Conservation (phyloP, 345 rosid genomes). For the Eucalyptus camaldulensis region DNA sequence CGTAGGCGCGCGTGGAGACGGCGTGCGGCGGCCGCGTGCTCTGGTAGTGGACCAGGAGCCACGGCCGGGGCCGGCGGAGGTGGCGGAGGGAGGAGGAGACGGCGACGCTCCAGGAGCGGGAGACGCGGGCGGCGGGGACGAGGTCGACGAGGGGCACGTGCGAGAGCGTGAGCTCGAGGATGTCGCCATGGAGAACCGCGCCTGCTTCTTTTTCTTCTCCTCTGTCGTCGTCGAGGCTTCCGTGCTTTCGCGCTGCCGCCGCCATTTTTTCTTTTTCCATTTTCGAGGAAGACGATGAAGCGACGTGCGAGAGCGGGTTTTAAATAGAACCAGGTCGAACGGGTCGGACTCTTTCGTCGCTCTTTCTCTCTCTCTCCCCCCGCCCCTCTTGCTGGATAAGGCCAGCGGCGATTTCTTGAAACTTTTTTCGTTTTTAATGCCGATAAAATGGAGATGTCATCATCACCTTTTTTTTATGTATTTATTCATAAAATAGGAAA, state of each 20-base stretch:
- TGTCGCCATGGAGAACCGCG: slow-evolving; percentile 22
- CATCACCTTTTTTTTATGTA: neutral
- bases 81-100: slow-evolving; percentile 54
- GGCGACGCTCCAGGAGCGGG: slow-evolving; percentile 55
- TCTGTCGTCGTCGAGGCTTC: neutral
- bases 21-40: slow-evolving; percentile 11
- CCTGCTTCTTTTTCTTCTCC: neutral
- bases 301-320: neutral
- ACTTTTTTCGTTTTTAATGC: neutral
- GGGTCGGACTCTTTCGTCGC: neutral
- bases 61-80: slow-evolving; percentile 30
- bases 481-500: neutral
- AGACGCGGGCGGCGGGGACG: slow-evolving; percentile 41
- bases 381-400: neutral
- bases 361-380: neutral
- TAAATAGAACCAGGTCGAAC: neutral
- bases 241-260: neutral
- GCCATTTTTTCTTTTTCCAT: neutral
- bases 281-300: neutral
- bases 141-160: slow-evolving; percentile 57
- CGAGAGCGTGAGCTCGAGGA: slow-evolving; percentile 36
- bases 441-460: too few species aligned
- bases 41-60: slow-evolving; percentile 59
- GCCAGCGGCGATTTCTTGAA: neutral
- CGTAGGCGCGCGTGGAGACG: slow-evolving; percentile 37